A percentile compares a stretch with the other conserved stretches of the same genome.
Evolutionary conservation across 139 green algal genomes (phyloP).

Genomic region (Chlorella sp.): DNA sequence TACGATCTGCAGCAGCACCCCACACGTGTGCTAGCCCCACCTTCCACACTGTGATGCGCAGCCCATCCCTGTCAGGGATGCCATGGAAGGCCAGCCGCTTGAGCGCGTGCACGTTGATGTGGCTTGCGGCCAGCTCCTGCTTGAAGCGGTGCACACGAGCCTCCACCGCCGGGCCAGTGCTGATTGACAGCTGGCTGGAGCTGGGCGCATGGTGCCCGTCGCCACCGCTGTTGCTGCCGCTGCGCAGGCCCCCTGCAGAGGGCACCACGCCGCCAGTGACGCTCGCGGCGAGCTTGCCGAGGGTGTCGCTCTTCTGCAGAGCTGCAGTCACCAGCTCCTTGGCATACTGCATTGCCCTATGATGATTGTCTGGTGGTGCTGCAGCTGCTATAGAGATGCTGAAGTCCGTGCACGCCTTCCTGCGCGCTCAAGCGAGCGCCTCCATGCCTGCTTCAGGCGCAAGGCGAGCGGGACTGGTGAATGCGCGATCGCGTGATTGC

Average conservation of each 20-base stretch:
- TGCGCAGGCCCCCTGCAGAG: not conserved
- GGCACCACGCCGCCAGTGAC: too few relatives aligned
- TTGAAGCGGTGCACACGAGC: conserved; percentile 31
- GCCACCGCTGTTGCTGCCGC: not conserved
- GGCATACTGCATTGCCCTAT: conserved; percentile 18
- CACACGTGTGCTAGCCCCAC: conserved; percentile 14
- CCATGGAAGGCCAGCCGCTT: conserved; percentile 54
- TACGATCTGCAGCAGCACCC: not conserved
- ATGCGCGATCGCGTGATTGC: too few relatives aligned
- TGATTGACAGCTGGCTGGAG: not conserved
- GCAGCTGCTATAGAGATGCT: too few relatives aligned
- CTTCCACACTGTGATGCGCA: conserved; percentile 75
- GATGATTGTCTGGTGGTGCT: too few relatives aligned
- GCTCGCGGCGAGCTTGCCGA: too few relatives aligned
- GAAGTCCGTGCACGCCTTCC: too few relatives aligned
- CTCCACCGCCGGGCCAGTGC: conserved; percentile 1
- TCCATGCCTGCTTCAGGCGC: too few relatives aligned
- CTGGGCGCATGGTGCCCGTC: not conserved
- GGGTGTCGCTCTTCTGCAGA: conserved; percentile 1
- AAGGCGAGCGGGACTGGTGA: too few relatives aligned
- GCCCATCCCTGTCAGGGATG: conserved; percentile 60
- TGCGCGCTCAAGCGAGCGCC: too few relatives aligned
- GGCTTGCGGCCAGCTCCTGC: conserved; percentile 32
- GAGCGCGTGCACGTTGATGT: conserved; percentile 52
- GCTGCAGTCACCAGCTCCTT: conserved; percentile 12